Conservation (phyloP, 768 basidiomycete genomes). For the Leucocoprinus sp. region DNA sequence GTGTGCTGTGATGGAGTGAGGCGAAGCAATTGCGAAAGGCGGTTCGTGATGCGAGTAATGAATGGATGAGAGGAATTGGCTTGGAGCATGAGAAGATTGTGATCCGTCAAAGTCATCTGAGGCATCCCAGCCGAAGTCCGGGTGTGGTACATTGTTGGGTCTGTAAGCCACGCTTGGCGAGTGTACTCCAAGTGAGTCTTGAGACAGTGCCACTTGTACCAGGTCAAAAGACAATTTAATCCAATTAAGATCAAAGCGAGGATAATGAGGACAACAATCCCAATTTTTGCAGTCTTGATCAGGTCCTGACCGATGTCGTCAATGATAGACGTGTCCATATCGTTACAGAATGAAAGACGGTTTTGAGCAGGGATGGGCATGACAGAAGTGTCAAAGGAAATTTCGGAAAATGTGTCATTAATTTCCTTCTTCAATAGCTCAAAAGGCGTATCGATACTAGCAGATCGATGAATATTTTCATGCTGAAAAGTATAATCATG, state of each 20-base stretch:
- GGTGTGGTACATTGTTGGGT: conserved; percentile 51
- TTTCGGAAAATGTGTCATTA: conserved; percentile 72
- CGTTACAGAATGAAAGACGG: conserved; percentile 63
- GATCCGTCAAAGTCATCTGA: conserved; percentile 54
- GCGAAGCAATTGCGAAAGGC: conserved; percentile 39
- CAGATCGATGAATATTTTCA: conserved; percentile 4
- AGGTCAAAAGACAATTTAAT: conserved; percentile 70
- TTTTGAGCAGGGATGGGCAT: conserved; percentile 73
- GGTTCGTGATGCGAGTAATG: conserved; percentile 55
- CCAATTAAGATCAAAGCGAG: conserved; percentile 67
- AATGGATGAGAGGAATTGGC: conserved; percentile 66
- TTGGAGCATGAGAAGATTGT: conserved; percentile 73
- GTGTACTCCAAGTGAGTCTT: conserved; percentile 58
- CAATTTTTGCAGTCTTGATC: conserved; percentile 73
- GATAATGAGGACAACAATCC: conserved; percentile 63
- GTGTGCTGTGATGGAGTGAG: conserved; percentile 56
- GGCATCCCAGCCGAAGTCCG: conserved; percentile 31
- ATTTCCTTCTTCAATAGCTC: conserved; percentile 83
- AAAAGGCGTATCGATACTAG: conserved; percentile 78
- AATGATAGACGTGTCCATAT: conserved; percentile 76
- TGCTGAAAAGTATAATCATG: background rate
- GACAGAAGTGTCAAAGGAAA: conserved; percentile 61
- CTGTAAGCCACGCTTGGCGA: conserved; percentile 69
- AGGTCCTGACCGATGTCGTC: conserved; percentile 80
- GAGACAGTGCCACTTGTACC: conserved; percentile 81